phyloP scores from a whole-genome alignment of 768 basidiomycete species.

The Clitopilus passeckerianus region DNA sequence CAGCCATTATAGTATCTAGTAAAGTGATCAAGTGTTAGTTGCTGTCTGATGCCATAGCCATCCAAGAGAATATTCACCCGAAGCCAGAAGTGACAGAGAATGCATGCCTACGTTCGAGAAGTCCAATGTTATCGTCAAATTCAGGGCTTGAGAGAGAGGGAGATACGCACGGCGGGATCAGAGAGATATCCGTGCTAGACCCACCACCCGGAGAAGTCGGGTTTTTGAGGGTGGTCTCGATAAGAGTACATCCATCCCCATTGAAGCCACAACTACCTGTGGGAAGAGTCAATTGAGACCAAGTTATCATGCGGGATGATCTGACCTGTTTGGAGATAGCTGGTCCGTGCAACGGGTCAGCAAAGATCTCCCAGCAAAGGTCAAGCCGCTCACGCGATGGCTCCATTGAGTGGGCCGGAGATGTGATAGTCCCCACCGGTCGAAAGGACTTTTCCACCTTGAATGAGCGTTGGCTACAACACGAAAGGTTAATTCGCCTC shows the following conservation, averaged over 20 bases:
- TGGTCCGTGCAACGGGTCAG: neutral
- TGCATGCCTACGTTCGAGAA: conserved; percentile 20
- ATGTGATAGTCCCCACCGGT: conserved; percentile 21
- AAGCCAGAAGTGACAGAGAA: conserved; percentile 38
- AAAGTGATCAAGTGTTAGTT: neutral
- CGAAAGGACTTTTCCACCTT: conserved; percentile 22
- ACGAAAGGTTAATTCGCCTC: neutral
- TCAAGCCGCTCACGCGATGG: conserved; percentile 27
- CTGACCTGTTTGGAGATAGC: conserved; percentile 25
- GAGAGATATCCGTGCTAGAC: conserved; percentile 29
- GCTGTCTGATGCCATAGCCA: neutral
- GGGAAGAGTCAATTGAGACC: neutral
- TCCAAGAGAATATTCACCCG: conserved; percentile 15
- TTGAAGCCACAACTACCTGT: conserved; percentile 30
- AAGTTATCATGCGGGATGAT: neutral
- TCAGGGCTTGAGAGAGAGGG: neutral
- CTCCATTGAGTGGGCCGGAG: conserved; percentile 21
- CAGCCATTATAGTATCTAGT: conserved; percentile 38
- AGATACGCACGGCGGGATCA: conserved; percentile 34
- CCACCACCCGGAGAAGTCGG: conserved; percentile 22
- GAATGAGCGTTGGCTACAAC: conserved; percentile 22
- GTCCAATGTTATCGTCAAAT: conserved; percentile 4
- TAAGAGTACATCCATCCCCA: conserved; percentile 31
- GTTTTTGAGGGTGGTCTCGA: conserved; percentile 32
- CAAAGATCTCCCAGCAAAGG: neutral